Base-by-base conservation (phyloP, 768 basidiomycete species). In the Pholiota conissans region DNA sequence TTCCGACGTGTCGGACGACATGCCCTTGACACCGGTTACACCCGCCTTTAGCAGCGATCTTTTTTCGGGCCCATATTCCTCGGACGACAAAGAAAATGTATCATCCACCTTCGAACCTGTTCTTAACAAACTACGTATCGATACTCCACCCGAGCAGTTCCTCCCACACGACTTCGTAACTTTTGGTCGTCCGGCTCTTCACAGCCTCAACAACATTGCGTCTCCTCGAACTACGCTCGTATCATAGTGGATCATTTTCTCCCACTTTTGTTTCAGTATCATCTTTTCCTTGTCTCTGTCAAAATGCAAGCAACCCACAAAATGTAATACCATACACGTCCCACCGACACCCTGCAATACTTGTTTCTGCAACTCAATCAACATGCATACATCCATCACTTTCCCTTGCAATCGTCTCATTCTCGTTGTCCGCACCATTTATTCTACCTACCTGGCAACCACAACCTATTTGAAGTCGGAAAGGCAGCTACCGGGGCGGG, bases 321-420 rank as follows among this genome's bases (percentile, higher is more conserved):
- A 90, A 90, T 91, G 90, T 91, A 91, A 87, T 82, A 84, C 59
- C 77, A 81, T 80, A 85, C 83, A 84, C 78, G 81, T 85, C 79
- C 73, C 73, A 76, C 73, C 79, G 83, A 81, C 81, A 78, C 73
- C 73, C 78, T 82, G 80, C 85, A 82, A 75, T 78, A 73, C 77
- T 76, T 81, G 75, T 82, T 79, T 79, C 76, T 78, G 83, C 79
- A 83, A 82, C 72, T 74, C 84, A 83, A 73, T 76, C 81, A 78
- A 79, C 82, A 82, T 78, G 79, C 86, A 82, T 81, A 76, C 80
- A 85, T 82, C 75, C 76, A 81, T 81, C 77, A 80, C 78, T 79
- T 76, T 81, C 83, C 75, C 81, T 84, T 78, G 83, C 87, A 89
- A 83, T 79, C 75, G 76, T 80, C 74, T 79, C 76, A 70, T 70